Conservation (phyloP, 2,329 filamentous ascomycete genomes). For the Venturia asperata region DNA sequence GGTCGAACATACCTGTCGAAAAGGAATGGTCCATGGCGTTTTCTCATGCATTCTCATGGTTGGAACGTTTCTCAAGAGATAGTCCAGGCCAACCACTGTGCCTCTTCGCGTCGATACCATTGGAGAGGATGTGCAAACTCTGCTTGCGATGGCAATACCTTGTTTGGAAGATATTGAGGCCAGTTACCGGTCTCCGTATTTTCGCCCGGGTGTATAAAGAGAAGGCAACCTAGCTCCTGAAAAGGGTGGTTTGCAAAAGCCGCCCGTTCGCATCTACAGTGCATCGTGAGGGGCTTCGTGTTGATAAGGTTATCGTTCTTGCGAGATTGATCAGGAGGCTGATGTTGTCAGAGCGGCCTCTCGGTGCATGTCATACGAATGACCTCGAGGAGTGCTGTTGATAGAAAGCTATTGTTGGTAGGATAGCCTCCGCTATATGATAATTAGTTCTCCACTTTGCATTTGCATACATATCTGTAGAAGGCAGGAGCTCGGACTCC, state of each 20-base stretch:
- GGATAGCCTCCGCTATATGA: not conserved
- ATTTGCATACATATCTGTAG: not conserved
- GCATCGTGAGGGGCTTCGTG: not conserved
- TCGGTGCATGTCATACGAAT: not conserved
- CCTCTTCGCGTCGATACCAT: not conserved
- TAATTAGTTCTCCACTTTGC: not conserved
- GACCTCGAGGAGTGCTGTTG: not conserved
- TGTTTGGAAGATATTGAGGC: not conserved
- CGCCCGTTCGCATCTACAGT: not conserved
- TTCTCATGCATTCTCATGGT: slow-evolving; percentile 1
- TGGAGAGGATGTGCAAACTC: not conserved
- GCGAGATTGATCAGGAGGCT: not conserved
- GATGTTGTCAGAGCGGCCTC: slow-evolving; percentile 6
- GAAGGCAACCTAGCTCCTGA: not conserved
- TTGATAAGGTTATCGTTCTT: not conserved
- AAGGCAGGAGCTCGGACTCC: not conserved
- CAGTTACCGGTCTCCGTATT: not conserved
- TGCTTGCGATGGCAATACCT: not conserved
- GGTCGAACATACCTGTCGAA: too few species aligned
- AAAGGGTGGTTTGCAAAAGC: not conserved
- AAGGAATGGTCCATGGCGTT: slow-evolving; percentile 2
- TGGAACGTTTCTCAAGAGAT: not conserved
- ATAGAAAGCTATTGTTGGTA: not conserved
- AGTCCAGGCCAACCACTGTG: not conserved
- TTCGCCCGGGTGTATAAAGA: not conserved